Base-by-base conservation (phyloP, 345 rosid genomes). In the Salix koriyanagi region DNA sequence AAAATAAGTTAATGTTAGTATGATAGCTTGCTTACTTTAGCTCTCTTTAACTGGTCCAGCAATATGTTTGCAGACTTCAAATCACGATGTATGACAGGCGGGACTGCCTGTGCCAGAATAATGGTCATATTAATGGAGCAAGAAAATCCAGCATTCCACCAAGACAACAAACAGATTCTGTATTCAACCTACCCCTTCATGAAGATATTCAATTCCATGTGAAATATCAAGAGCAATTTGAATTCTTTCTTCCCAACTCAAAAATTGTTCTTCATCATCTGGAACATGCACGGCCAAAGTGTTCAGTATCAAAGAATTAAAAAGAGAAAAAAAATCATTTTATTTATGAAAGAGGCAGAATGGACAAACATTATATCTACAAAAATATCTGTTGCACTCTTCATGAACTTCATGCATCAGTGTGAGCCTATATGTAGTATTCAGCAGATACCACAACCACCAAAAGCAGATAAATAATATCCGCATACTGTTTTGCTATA, bases 51-150 rank as follows among this genome's bases (percentile, higher is more conserved):
- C 50, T 80, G 88, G 77, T 96, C 99, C 84, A 96, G 77, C 80
- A 93, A 79, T 78, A 96, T 93, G 81, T 96, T 92, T 25, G 98
- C 97, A 2, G 99, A 92, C 85, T 92, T 96, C n/a, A 96, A 84
- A 81, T 96, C 99, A 30, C 99, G 94, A 74, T 96, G 99, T 62
- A 96, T 88, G 71, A 96, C 98, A 0, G 97, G 93, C 7, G 98
- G 99, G 37, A 91, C 95, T 21, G 99, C 98, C 97, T 90, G 90
- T 74, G 75, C 65, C 76, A 82, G 54, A 70, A 64, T 76, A 32
- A 48, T 65, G 66, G 69, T 46, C 39, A 19, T 54, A 41, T 65
- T 16, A 46, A 21, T 68, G 25, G 3, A 21, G n/a, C 34, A n/a
- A 69, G 48, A 34, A 58, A 70, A 69, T 25, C 19, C 76, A 34